A percentile compares a stretch with the other conserved stretches of the same genome.
Conservation (phyloP, 495 filamentous ascomycete genomes). For the Entonaema liquescens region DNA sequence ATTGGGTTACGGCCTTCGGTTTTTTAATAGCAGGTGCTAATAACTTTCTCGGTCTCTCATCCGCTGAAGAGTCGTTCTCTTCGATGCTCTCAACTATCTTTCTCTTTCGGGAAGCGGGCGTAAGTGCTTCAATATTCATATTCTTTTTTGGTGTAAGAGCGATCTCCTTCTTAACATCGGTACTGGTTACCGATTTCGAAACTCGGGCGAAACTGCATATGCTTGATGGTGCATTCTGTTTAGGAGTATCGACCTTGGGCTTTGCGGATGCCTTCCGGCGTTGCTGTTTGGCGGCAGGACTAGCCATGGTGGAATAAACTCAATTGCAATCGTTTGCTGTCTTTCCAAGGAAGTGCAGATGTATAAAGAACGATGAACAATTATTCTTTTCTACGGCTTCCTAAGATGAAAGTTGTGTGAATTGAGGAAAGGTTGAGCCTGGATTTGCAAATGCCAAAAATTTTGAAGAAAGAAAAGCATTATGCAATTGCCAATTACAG, state of each 20-base stretch:
- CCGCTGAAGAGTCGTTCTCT: slow-evolving; percentile 33
- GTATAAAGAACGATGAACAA: background rate
- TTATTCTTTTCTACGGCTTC: slow-evolving; percentile 13
- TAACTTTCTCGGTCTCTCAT: slow-evolving; percentile 34
- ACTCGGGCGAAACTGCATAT: slow-evolving; percentile 53
- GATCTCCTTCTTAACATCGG: slow-evolving; percentile 44
- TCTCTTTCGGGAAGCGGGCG: slow-evolving; percentile 45
- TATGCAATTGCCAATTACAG: background rate
- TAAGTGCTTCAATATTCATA: slow-evolving; percentile 31
- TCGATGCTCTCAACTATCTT: slow-evolving; percentile 36
- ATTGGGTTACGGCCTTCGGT: slow-evolving; percentile 11
- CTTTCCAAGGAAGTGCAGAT: slow-evolving; percentile 2
- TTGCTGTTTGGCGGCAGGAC: slow-evolving; percentile 41
- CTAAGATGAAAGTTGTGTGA: slow-evolving; percentile 7
- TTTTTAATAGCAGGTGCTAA: slow-evolving; percentile 19
- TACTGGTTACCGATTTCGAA: slow-evolving; percentile 47
- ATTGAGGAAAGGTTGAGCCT: slow-evolving; percentile 14
- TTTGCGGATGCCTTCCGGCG: slow-evolving; percentile 34
- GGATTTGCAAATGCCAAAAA: slow-evolving; percentile 20
- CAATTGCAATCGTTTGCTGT: background rate
- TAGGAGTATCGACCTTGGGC: slow-evolving; percentile 26
- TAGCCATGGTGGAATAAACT: slow-evolving; percentile 18
- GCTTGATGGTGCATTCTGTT: slow-evolving; percentile 32
- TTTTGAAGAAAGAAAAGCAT: slow-evolving; percentile 9
- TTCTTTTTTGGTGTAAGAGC: slow-evolving; percentile 37